A percentile compares a stretch with the other conserved stretches of the same genome.
Evolutionary conservation across 2,329 filamentous ascomycete species (phyloP).

Genomic region (Aureobasidium melanogenum): DNA sequence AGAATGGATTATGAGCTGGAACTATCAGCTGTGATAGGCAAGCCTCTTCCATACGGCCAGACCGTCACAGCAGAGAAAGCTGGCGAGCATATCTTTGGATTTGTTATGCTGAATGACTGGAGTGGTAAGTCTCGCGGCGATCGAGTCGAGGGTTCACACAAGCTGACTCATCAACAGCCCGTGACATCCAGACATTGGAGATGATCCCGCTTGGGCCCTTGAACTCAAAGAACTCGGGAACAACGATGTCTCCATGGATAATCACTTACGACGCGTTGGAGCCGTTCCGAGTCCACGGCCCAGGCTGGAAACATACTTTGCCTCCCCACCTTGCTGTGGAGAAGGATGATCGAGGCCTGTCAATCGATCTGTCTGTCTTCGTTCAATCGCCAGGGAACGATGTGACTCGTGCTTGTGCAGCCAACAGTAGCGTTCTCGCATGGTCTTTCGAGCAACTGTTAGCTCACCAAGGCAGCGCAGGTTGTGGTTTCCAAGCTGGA

Average conservation of each 20-base stretch:
- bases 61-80: conserved; percentile 33
- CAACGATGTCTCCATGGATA: conserved; percentile 54
- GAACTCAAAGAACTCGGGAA: conserved; percentile 53
- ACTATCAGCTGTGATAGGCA: conserved; percentile 37
- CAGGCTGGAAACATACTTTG: conserved; percentile 19
- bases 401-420: conserved; percentile 18
- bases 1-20: conserved; percentile 44
- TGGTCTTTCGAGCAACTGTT: conserved; percentile 40
- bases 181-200: conserved; percentile 55
- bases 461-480: conserved; percentile 35
- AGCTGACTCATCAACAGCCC: conserved; percentile 27
- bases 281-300: conserved; percentile 21
- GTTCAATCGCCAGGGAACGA: conserved; percentile 14
- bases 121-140: conserved; percentile 27
- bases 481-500: conserved; percentile 33
- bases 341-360: conserved; percentile 19
- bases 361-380: conserved; percentile 24
- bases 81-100: conserved; percentile 51
- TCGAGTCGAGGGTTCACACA: neutral
- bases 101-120: conserved; percentile 58
- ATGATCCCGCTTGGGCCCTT: conserved; percentile 54
- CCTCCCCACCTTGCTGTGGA: conserved; percentile 21
- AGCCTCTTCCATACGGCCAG: conserved; percentile 31
- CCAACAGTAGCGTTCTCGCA: conserved; percentile 32
- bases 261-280: conserved; percentile 51